Evolutionary conservation across 768 basidiomycete genomes (phyloP).

Genomic region (Punctularia strigosozonata): DNA sequence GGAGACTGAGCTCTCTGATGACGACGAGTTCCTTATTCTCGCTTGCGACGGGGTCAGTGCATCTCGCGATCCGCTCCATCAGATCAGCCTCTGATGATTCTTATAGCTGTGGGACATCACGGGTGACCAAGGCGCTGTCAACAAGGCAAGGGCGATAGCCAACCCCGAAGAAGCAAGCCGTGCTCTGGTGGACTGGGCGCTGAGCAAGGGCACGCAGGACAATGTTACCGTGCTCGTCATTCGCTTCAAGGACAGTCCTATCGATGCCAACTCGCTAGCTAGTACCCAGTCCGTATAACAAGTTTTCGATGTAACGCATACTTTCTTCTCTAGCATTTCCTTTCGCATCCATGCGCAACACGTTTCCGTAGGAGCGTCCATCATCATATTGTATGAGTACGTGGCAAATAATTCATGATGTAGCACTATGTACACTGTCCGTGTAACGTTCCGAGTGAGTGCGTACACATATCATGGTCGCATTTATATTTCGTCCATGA

Average conservation of each 20-base stretch:
- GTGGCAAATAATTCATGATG: no score
- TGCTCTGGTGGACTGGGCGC: slow-evolving; percentile 69
- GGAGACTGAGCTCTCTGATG: slow-evolving; percentile 83
- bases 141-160: slow-evolving; percentile 57
- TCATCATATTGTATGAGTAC: no score
- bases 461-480: no score
- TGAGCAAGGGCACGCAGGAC: slow-evolving; percentile 83
- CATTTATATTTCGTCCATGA: no score
- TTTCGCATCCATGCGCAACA: no score
- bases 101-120: slow-evolving; percentile 91
- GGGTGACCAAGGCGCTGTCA: slow-evolving; percentile 82
- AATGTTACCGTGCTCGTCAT: slow-evolving; percentile 90
- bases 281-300: no score
- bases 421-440: no score
- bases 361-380: no score
- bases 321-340: no score
- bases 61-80: neutral
- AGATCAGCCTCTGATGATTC: neutral
- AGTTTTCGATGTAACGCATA: no score
- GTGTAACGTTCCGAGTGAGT: no score
- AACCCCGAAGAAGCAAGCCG: slow-evolving; percentile 80
- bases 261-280: no score
- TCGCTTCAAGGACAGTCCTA: slow-evolving; percentile 75
- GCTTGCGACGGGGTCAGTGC: slow-evolving; percentile 92
- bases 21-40: slow-evolving; percentile 90